phyloP scores from a whole-genome alignment of 2,329 filamentous ascomycete genomes.

The Cladosporium sp. region DNA sequence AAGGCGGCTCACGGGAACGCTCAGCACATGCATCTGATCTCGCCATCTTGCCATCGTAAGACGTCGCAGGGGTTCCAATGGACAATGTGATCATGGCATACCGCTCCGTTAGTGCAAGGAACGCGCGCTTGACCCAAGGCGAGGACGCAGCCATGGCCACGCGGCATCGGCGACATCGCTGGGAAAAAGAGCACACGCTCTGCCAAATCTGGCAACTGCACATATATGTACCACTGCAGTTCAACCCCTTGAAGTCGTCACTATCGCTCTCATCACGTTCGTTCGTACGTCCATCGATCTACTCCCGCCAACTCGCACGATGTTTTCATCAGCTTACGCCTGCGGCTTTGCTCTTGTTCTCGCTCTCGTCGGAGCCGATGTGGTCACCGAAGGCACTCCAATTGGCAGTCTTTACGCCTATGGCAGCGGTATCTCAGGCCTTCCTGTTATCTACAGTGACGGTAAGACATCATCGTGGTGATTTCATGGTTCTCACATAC shows the following conservation, averaged over 20 bases:
- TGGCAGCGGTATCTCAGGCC: slow-evolving; percentile 23
- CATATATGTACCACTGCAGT: background rate
- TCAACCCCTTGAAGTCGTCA: background rate
- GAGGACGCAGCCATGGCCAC: background rate
- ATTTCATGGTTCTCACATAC: background rate
- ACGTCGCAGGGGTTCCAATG: background rate
- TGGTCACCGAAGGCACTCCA: slow-evolving; percentile 3
- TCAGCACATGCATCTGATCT: too few species aligned
- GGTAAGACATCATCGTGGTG: slow-evolving; percentile 11
- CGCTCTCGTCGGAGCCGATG: slow-evolving; percentile 8
- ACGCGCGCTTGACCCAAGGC: background rate
- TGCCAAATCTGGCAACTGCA: background rate
- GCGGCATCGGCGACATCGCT: background rate
- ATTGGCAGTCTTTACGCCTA: slow-evolving; percentile 21
- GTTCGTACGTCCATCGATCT: background rate
- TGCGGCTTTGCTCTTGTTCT: slow-evolving; percentile 5
- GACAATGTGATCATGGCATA: background rate
- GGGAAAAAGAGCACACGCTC: background rate
- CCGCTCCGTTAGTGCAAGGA: background rate
- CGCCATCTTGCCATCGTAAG: background rate
- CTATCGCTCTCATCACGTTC: background rate
- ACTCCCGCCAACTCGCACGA: background rate
- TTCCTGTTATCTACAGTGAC: slow-evolving; percentile 26
- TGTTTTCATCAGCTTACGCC: background rate
- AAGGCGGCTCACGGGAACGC: too few species aligned